Evolutionary conservation across 345 rosid species (phyloP).

Genomic region (Gossypium sturtianum): DNA sequence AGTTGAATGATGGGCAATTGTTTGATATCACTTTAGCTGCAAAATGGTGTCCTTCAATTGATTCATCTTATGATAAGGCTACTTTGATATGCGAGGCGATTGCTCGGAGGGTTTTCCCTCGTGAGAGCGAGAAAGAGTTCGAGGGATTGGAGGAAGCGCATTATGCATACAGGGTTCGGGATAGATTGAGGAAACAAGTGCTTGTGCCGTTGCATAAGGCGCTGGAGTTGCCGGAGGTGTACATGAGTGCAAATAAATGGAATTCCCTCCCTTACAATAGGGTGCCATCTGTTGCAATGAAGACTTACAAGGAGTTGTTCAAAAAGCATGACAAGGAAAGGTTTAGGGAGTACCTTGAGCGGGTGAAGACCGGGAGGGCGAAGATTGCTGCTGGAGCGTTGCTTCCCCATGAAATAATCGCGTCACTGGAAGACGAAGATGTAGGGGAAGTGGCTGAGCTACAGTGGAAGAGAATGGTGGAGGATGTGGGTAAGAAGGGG

Average conservation of each 20-base stretch:
- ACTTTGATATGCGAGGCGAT: conserved; percentile 10
- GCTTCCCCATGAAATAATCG: conserved; percentile 21
- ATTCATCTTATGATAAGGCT: conserved; percentile 14
- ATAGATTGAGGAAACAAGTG: conserved; percentile 10
- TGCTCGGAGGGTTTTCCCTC: not conserved
- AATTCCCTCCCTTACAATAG: conserved; percentile 17
- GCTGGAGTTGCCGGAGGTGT: conserved; percentile 6
- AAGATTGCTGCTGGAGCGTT: conserved; percentile 19
- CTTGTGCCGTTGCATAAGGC: conserved; percentile 2
- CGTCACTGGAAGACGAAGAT: not conserved
- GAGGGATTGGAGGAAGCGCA: conserved; percentile 7
- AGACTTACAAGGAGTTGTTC: conserved; percentile 13
- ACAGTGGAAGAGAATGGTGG: conserved; percentile 24
- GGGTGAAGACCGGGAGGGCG: conserved; percentile 6
- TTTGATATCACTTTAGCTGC: conserved; percentile 3
- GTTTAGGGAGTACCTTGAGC: conserved; percentile 11
- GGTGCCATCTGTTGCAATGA: conserved; percentile 24
- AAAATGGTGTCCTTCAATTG: conserved; percentile 14
- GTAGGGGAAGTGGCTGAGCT: conserved; percentile 18
- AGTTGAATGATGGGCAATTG: not conserved
- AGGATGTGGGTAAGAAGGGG: conserved; percentile 5
- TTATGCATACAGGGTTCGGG: conserved; percentile 6
- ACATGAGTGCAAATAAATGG: conserved; percentile 8
- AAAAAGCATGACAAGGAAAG: conserved; percentile 11
- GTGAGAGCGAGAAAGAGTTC: not conserved